Percentiles rank a stretch among this genome's conserved stretches.
Evolutionary conservation across 2,329 filamentous ascomycete species (phyloP).

Genomic region (Trichoderma atroviride): DNA sequence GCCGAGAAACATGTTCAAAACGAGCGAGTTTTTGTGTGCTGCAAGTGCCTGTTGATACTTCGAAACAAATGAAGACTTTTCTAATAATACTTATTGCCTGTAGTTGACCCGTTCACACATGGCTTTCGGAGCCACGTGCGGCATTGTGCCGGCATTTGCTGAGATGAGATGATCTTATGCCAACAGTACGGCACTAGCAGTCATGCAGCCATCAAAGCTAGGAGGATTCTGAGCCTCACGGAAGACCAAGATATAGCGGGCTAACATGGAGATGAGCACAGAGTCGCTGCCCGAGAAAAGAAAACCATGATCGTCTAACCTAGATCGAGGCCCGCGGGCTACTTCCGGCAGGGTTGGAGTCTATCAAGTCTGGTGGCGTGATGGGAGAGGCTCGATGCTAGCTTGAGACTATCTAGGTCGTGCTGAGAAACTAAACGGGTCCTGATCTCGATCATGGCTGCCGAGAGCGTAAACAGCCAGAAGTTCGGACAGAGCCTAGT

Average conservation of each 20-base stretch:
- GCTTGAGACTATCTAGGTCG: not conserved
- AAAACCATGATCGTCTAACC: not conserved
- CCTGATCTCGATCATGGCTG: slow-evolving; percentile 7
- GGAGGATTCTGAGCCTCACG: not conserved
- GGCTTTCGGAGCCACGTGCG: not conserved
- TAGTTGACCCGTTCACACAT: not conserved
- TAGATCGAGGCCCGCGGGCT: not conserved
- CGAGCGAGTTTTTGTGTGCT: not conserved
- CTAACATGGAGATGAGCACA: not conserved
- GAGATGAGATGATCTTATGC: not conserved
- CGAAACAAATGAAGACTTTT: not conserved
- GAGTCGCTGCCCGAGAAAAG: not conserved
- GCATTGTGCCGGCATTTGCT: not conserved
- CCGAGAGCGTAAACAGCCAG: not conserved
- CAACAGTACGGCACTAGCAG: not conserved
- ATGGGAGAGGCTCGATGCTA: slow-evolving; percentile 4
- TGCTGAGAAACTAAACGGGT: not conserved
- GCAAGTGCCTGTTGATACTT: not conserved
- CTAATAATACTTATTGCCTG: not conserved
- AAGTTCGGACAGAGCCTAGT: not conserved
- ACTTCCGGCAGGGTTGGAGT: not conserved
- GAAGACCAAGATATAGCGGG: not conserved
- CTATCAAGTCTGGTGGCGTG: not conserved
- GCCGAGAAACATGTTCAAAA: not conserved
- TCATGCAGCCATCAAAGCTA: not conserved